These are phyloP conservation scores for Xeromyces bisporus DNA, from an alignment of 495 filamentous ascomycete genomes.

Conservation along the genomic window DNA sequence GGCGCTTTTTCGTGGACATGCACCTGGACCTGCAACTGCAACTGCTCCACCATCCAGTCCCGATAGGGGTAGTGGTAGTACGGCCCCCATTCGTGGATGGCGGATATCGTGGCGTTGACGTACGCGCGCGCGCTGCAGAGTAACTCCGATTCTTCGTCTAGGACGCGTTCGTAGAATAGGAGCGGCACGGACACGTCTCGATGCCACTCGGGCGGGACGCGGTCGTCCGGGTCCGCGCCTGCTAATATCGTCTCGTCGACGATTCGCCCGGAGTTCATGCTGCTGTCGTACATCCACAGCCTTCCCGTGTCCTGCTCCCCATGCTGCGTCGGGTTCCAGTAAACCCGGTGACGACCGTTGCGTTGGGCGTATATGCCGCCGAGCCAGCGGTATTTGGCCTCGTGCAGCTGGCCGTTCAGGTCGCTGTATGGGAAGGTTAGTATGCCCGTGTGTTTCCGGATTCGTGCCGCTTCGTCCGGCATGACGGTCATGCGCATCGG, in stretches of 20 bases:
- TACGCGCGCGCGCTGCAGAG: conserved; percentile 1
- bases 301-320: conserved; percentile 9
- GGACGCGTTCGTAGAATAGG: conserved; percentile 21
- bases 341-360: conserved; percentile 13
- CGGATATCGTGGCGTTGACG: too few species aligned
- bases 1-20: too few species aligned
- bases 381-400: conserved; percentile 24
- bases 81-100: not conserved
- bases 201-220: conserved; percentile 14
- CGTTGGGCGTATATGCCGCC: conserved; percentile 21
- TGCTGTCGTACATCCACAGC: conserved; percentile 17
- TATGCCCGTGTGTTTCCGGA: conserved; percentile 16
- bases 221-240: conserved; percentile 3
- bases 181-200: conserved; percentile 9
- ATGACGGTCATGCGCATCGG: conserved; percentile 17
- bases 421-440: conserved; percentile 12
- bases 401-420: not conserved
- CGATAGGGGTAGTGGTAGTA: not conserved
- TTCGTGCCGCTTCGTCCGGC: not conserved
- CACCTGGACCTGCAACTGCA: too few species aligned
- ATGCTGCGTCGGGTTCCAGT: conserved; percentile 16
- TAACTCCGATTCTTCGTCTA: conserved; percentile 10
- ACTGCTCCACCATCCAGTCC: too few species aligned
- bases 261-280: conserved; percentile 9
- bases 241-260: conserved; percentile 12